Evolutionary conservation across 176 grass and related monocot species (phyloP).

Genomic region (Oryza rufipogon): DNA sequence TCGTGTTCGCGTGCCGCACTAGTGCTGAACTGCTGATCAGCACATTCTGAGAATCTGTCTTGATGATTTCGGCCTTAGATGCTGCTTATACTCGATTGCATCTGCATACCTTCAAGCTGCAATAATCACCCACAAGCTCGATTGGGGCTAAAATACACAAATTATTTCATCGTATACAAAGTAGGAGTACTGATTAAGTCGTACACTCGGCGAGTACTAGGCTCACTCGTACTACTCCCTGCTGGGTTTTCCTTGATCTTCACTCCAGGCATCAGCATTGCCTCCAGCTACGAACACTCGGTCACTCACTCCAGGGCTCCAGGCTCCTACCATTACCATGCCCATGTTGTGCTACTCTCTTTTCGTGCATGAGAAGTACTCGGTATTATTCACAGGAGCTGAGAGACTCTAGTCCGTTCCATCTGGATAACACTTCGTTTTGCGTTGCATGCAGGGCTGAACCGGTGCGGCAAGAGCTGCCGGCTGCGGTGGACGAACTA

Average conservation of each 20-base stretch:
- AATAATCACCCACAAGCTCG: neutral
- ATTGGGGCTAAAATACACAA: neutral
- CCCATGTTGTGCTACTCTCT: neutral
- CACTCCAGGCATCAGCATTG: neutral
- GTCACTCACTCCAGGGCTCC: too few species aligned
- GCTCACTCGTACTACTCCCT: neutral
- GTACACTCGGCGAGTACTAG: neutral
- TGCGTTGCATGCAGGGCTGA: constrained; percentile 54
- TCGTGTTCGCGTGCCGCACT: neutral
- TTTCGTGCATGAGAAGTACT: neutral
- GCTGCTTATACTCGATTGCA: neutral
- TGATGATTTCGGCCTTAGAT: neutral
- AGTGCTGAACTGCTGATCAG: too few species aligned
- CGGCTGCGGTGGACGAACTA: constrained; percentile 99
- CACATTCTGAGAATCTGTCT: neutral
- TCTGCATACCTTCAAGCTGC: neutral
- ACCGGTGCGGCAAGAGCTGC: constrained; percentile 98
- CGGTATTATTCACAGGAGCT: too few species aligned
- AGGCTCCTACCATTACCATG: too few species aligned
- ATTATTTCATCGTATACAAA: neutral
- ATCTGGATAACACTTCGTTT: neutral
- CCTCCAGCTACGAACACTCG: neutral
- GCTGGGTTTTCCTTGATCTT: neutral
- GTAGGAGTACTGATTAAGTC: neutral
- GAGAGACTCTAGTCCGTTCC: neutral